phyloP scores from a whole-genome alignment of 805 yeast genomes.

The Barnettozyma salicaria region DNA sequence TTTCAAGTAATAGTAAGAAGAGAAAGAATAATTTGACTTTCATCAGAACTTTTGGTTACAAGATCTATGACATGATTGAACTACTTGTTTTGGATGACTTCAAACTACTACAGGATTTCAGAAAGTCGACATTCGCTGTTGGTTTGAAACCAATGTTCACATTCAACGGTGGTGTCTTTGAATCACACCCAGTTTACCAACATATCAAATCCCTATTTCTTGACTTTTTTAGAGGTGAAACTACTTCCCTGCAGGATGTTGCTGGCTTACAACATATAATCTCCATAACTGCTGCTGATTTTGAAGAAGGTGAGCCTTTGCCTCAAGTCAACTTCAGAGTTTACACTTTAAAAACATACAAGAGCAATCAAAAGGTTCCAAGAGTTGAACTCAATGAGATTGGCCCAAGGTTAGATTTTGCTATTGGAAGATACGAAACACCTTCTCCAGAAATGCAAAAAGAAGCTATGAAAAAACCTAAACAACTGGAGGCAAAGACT shows the following conservation, averaged over 20 bases:
- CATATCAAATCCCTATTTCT: slow-evolving; percentile 84
- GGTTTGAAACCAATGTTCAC: slow-evolving; percentile 94
- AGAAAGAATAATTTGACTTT: slow-evolving; percentile 89
- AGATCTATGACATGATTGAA: slow-evolving; percentile 92
- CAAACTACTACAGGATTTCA: slow-evolving; percentile 76
- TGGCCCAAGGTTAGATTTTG: slow-evolving; percentile 93
- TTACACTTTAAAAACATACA: slow-evolving; percentile 74
- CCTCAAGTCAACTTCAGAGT: slow-evolving; percentile 89
- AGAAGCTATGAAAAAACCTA: slow-evolving; percentile 80
- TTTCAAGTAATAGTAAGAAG: slow-evolving; percentile 78
- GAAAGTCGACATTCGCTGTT: slow-evolving; percentile 68
- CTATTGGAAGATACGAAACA: slow-evolving; percentile 76
- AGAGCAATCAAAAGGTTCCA: slow-evolving; percentile 83
- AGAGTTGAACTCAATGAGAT: slow-evolving; percentile 91
- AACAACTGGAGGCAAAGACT: slow-evolving; percentile 70
- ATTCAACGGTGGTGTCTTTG: slow-evolving; percentile 90
- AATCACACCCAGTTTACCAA: slow-evolving; percentile 76
- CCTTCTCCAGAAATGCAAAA: slow-evolving; percentile 85
- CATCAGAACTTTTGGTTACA: slow-evolving; percentile 82
- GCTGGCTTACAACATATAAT: slow-evolving; percentile 93
- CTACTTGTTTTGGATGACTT: slow-evolving; percentile 61
- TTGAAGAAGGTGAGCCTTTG: slow-evolving; percentile 59
- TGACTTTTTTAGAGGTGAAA: slow-evolving; percentile 87
- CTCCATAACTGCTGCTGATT: slow-evolving; percentile 70
- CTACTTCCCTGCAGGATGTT: slow-evolving; percentile 78